These are phyloP conservation scores for Leonotis leonurus DNA, from an alignment of 257 asterid species.

Conservation along the genomic window DNA sequence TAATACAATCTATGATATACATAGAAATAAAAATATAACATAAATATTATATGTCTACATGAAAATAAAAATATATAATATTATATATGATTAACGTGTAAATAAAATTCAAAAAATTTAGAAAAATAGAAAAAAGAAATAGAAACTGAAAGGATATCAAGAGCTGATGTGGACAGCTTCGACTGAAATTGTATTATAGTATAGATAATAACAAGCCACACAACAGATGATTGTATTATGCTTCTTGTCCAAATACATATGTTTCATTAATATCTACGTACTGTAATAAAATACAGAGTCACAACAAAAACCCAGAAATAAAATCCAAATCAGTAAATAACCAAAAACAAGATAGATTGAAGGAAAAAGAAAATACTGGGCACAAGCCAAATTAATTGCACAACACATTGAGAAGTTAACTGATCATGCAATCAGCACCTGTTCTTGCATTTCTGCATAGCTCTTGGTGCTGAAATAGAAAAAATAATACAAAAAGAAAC, in stretches of 20 bases:
- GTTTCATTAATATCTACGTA: slow-evolving; percentile 30
- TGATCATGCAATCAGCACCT: slow-evolving; percentile 42
- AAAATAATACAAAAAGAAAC: background rate
- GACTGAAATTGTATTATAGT: too few relatives aligned
- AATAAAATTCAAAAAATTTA: too few relatives aligned
- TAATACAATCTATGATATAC: too few relatives aligned
- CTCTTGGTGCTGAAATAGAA: slow-evolving; percentile 48
- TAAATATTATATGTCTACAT: too few relatives aligned
- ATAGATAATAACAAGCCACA: slow-evolving; percentile 43
- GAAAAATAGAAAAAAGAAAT: too few relatives aligned
- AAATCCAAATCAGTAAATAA: background rate
- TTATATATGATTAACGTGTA: too few relatives aligned
- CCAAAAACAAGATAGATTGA: background rate
- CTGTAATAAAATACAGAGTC: slow-evolving; percentile 38
- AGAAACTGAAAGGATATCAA: too few relatives aligned
- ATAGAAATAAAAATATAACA: too few relatives aligned
- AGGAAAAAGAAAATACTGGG: slow-evolving; percentile 19
- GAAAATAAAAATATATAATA: too few relatives aligned
- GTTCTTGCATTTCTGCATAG: slow-evolving; percentile 61
- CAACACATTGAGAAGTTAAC: too few relatives aligned
- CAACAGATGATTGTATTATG: slow-evolving; percentile 50
- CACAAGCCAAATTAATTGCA: too few relatives aligned
- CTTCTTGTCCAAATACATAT: slow-evolving; percentile 61
- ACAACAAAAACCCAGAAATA: slow-evolving; percentile 22
- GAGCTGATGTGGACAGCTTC: too few relatives aligned